Base-by-base conservation (phyloP, 2,329 filamentous ascomycete genomes). In the Ophiostoma montium region DNA sequence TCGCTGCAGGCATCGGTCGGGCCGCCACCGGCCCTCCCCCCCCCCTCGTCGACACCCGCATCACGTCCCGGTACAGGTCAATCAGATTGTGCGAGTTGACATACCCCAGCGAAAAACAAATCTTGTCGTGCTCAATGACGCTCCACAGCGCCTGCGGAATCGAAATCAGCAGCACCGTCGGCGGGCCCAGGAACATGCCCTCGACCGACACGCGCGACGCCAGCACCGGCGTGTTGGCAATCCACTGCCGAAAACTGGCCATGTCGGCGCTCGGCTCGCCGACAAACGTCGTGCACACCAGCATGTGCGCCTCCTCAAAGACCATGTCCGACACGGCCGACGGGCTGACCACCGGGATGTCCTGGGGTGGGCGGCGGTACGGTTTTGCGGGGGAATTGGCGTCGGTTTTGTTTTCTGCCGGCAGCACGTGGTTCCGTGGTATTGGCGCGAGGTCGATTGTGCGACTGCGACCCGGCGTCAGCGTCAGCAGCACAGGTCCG, bases 41-140 rank as follows among this genome's bases (percentile, higher is more conserved):
- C n/a, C n/a, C n/a, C n/a, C n/a, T 62, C 10, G 69, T 65, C 10
- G 67, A 62, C 1, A 67, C 67, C 7, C 70, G 70, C 51, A 82
- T 67, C 5, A 82, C 64, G 33, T 70, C 70, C 50, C 80, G 70
- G 58, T 82, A 82, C 9, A 82, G 67, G 48, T 77, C 74, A 9
- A 77, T 75, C 72, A 82, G 76, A 61, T 82, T 82, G 57, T 80
- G 76, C 1, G 79, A 82, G 56, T 73, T 80, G 55, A 82, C 75
- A 55, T 78, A 78, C 31, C 79, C 79, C 42, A 82, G 59, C 52
- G 78, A 81, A 55, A 74, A 78, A 62, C 78, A 82, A 19, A 81
- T 77, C 57, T 81, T 80, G 55, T 82, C 77, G 52, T 79, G 74
- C 61, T 80, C 75, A 8, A 82, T 74, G 19, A 80, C 69, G 54